phyloP scores from a whole-genome alignment of 371 early-diverging fungal species.

The Lichtheimia ramosa region DNA sequence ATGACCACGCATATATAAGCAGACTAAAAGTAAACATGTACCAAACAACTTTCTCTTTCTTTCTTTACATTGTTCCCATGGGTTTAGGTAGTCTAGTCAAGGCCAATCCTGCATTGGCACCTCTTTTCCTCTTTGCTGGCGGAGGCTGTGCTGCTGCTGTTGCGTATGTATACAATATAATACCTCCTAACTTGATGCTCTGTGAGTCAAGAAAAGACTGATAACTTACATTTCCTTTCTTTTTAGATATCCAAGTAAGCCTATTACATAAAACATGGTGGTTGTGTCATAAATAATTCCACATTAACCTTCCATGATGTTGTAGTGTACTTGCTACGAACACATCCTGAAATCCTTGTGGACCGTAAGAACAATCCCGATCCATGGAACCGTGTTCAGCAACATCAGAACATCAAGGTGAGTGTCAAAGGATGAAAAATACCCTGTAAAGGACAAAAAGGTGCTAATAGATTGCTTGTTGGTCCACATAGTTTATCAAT shows the following conservation, averaged over 20 bases:
- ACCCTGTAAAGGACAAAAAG: not conserved
- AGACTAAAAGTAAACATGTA: too few species aligned
- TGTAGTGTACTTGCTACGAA: constrained; percentile 39
- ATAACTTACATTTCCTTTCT: not conserved
- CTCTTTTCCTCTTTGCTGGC: constrained; percentile 46
- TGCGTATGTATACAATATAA: constrained; percentile 21
- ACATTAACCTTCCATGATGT: too few species aligned
- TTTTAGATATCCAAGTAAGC: constrained; percentile 23
- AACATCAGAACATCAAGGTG: constrained; percentile 50
- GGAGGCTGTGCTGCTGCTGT: constrained; percentile 48
- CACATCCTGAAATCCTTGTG: constrained; percentile 49
- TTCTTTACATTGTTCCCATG: constrained; percentile 14
- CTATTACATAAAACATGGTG: too few species aligned
- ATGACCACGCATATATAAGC: too few species aligned
- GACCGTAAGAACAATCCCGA: constrained; percentile 47
- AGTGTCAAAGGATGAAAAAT: constrained; percentile 3
- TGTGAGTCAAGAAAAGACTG: too few species aligned
- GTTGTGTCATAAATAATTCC: too few species aligned
- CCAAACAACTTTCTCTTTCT: constrained; percentile 6
- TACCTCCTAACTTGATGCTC: too few species aligned
- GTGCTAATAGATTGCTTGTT: not conserved
- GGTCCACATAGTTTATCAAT: constrained; percentile 18
- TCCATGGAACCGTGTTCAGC: constrained; percentile 47
- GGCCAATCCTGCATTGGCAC: constrained; percentile 41
- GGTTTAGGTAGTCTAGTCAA: constrained; percentile 24